Evolutionary conservation across 441 rosid genomes (phyloP).

Genomic region (Populus hybrid): DNA sequence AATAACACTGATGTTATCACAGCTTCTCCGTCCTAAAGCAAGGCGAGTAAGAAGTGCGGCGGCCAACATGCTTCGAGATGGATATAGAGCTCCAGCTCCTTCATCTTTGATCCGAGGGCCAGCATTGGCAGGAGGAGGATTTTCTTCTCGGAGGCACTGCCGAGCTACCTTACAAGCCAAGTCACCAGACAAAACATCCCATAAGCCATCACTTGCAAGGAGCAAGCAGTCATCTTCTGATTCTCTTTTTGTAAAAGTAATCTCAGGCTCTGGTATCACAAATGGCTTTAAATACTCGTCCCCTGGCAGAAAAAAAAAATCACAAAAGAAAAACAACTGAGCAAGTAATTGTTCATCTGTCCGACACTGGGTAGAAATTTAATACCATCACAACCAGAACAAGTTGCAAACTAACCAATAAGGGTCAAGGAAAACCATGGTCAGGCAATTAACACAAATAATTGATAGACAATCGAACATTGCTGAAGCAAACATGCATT

Average conservation of each 20-base stretch:
- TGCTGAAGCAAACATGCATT: background rate
- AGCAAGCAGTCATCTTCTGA: slow-evolving; percentile 53
- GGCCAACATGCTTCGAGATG: slow-evolving; percentile 52
- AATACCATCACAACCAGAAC: background rate
- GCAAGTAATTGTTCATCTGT: background rate
- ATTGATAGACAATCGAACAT: background rate
- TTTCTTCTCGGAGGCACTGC: slow-evolving; percentile 39
- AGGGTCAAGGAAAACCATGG: background rate
- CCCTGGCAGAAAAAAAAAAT: slow-evolving; percentile 32
- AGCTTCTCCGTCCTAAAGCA: slow-evolving; percentile 67
- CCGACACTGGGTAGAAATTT: too few species aligned
- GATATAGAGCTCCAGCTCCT: slow-evolving; percentile 28
- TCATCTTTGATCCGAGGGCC: slow-evolving; percentile 31
- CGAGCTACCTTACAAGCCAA: slow-evolving; percentile 49
- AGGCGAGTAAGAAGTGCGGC: slow-evolving; percentile 72
- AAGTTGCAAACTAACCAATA: background rate
- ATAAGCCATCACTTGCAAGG: slow-evolving; percentile 62
- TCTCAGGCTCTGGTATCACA: slow-evolving; percentile 54
- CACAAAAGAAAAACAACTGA: background rate
- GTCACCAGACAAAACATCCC: slow-evolving; percentile 59
- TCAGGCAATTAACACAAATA: background rate
- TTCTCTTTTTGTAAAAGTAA: slow-evolving; percentile 40
- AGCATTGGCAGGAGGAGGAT: slow-evolving; percentile 17
- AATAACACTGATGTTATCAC: slow-evolving; percentile 72
- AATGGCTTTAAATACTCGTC: slow-evolving; percentile 54